These are phyloP conservation scores for Fusarium papillatum DNA, from an alignment of 2,329 filamentous ascomycete species.

Conservation along the genomic window DNA sequence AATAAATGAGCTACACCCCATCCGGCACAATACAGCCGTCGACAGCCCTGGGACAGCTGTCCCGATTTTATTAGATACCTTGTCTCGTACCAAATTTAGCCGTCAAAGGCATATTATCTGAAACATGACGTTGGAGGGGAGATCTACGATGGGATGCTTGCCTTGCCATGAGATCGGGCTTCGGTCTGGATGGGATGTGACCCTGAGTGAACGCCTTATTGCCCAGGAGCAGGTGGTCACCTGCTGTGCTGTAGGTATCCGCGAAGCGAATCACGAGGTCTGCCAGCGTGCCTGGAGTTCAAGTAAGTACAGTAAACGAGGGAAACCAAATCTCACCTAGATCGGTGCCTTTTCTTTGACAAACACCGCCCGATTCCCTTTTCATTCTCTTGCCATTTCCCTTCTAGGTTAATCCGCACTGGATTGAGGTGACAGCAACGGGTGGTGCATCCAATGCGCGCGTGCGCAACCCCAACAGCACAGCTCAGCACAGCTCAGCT, in stretches of 20 bases:
- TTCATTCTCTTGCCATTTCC: slow-evolving; percentile 1
- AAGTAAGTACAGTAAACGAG: too few species aligned
- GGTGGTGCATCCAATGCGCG: slow-evolving; percentile 18
- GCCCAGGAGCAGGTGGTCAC: background rate
- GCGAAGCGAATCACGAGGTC: slow-evolving; percentile 28
- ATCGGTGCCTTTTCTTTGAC: slow-evolving; percentile 1
- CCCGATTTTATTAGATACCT: slow-evolving; percentile 10
- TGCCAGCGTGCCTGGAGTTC: background rate
- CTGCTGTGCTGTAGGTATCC: background rate
- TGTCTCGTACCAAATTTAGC: background rate
- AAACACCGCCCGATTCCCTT: slow-evolving; percentile 13
- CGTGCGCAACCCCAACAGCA: slow-evolving; percentile 27
- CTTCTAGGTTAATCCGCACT: slow-evolving; percentile 18
- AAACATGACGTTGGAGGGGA: slow-evolving; percentile 25
- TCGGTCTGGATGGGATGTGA: slow-evolving; percentile 18
- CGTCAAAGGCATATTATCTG: slow-evolving; percentile 2
- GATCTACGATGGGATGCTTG: slow-evolving; percentile 32
- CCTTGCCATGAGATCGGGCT: slow-evolving; percentile 15
- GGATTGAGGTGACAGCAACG: slow-evolving; percentile 16
- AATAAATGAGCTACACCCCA: slow-evolving; percentile 22
- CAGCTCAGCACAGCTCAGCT: background rate
- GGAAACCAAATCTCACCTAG: slow-evolving; percentile 13
- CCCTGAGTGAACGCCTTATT: slow-evolving; percentile 12
- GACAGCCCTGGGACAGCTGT: slow-evolving; percentile 7
- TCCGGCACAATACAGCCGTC: slow-evolving; percentile 23